Evolutionary conservation across 805 yeast species (phyloP).

Genomic region (Myxozyma udenii): DNA sequence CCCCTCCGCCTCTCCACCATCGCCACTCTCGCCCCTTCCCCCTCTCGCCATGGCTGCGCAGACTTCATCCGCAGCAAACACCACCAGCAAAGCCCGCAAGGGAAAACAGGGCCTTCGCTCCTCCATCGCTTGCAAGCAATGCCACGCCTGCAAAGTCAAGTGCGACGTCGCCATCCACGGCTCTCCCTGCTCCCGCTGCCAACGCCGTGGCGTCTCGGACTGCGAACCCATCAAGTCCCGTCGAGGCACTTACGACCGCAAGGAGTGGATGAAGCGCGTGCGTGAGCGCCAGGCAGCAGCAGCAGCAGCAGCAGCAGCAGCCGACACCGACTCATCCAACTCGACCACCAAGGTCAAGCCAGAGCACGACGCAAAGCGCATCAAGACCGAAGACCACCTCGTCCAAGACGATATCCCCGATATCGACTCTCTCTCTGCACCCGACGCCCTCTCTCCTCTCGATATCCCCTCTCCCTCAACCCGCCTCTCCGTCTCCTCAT

Average conservation of each 20-base stretch:
- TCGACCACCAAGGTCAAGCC: no score
- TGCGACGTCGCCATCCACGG: slow-evolving; percentile 17
- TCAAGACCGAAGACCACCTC: no score
- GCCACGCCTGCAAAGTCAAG: slow-evolving; percentile 9
- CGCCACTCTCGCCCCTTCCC: not conserved
- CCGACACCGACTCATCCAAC: not conserved
- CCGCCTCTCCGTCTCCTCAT: not conserved
- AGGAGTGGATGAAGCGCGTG: slow-evolving; percentile 8
- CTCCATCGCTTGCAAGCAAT: slow-evolving; percentile 17
- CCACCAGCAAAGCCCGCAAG: not conserved
- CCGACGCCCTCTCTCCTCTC: no score
- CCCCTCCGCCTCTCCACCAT: not conserved
- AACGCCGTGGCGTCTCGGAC: not conserved
- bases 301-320: not conserved
- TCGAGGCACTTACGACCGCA: slow-evolving; percentile 19
- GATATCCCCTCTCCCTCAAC: no score
- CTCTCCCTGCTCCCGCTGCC: slow-evolving; percentile 16
- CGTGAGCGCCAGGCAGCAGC: slow-evolving; percentile 7
- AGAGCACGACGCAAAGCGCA: no score
- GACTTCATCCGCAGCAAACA: not conserved
- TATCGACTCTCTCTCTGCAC: no score
- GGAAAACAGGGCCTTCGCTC: slow-evolving; percentile 1
- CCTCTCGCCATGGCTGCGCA: not conserved
- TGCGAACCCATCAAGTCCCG: slow-evolving; percentile 15
- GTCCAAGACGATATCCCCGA: not conserved